Conservation (phyloP, 768 basidiomycete genomes). For the Russula lepida region DNA sequence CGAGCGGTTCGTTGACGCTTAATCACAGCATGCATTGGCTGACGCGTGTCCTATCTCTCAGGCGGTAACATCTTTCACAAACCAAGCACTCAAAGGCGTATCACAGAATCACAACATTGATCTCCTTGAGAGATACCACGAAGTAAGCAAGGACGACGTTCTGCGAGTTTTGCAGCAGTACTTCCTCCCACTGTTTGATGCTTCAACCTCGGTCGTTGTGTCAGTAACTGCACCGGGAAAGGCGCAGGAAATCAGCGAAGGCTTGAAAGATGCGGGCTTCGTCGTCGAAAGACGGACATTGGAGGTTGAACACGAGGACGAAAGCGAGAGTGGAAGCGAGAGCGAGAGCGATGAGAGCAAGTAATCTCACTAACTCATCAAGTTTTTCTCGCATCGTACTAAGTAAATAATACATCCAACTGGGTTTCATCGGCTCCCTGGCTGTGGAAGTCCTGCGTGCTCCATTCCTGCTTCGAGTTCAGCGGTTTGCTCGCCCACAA, state of each 20-base stretch:
- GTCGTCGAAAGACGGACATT: slow-evolving; percentile 65
- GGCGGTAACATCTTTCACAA: slow-evolving; percentile 78
- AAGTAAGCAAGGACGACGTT: slow-evolving; percentile 74
- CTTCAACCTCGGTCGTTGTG: slow-evolving; percentile 67
- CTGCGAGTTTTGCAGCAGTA: slow-evolving; percentile 57
- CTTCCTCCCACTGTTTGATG: slow-evolving; percentile 78
- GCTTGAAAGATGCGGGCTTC: slow-evolving; percentile 63
- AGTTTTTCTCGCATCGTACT: slow-evolving; percentile 6
- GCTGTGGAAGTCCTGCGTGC: neutral
- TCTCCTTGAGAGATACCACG: slow-evolving; percentile 71
- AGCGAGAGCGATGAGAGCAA: slow-evolving; percentile 22
- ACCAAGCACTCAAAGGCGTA: slow-evolving; percentile 86
- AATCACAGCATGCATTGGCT: neutral
- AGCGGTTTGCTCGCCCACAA: slow-evolving; percentile 32
- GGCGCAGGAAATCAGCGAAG: slow-evolving; percentile 57
- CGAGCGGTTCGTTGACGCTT: slow-evolving; percentile 55
- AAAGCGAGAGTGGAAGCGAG: slow-evolving; percentile 29
- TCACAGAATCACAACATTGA: slow-evolving; percentile 64
- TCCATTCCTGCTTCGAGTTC: neutral
- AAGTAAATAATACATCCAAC: neutral
- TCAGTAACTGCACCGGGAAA: slow-evolving; percentile 81
- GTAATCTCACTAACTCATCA: slow-evolving; percentile 8
- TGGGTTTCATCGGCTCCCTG: neutral
- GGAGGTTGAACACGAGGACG: slow-evolving; percentile 50
- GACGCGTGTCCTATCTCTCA: slow-evolving; percentile 26